phyloP scores from a whole-genome alignment of 164 flowering plant genomes.

The Vitis amurensis region DNA sequence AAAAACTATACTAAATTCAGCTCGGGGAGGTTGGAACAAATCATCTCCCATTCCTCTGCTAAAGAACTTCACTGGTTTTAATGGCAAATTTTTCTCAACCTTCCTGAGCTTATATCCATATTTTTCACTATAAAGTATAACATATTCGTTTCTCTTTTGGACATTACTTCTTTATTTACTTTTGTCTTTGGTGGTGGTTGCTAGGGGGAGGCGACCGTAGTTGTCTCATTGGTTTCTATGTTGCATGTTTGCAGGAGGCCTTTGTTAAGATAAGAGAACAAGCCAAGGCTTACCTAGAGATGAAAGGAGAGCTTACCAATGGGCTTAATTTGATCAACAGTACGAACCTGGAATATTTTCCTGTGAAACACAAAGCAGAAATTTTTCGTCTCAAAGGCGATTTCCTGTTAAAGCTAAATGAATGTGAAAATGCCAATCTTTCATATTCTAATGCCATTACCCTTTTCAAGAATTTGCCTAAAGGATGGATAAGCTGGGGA shows the following conservation, averaged over 20 bases:
- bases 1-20: neutral
- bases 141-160: neutral
- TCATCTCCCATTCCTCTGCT: no score
- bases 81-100: no score
- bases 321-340: constrained; percentile 95
- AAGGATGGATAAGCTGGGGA: constrained; percentile 99
- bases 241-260: constrained; percentile 74
- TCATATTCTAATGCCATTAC: constrained; percentile 84
- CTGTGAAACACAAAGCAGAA: constrained; percentile 86
- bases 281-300: constrained; percentile 93
- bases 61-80: neutral
- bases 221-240: constrained; percentile 3
- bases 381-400: constrained; percentile 93
- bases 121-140: no score
- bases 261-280: constrained; percentile 97
- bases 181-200: neutral
- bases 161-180: neutral
- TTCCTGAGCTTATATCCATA: neutral
- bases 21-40: neutral
- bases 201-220: neutral
- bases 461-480: constrained; percentile 89
- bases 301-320: constrained; percentile 86
- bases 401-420: constrained; percentile 81
- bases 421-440: constrained; percentile 81
- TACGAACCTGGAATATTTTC: constrained; percentile 93